phyloP scores from a whole-genome alignment of 78 protist species.

The Dictyostelium firmibasis region DNA sequence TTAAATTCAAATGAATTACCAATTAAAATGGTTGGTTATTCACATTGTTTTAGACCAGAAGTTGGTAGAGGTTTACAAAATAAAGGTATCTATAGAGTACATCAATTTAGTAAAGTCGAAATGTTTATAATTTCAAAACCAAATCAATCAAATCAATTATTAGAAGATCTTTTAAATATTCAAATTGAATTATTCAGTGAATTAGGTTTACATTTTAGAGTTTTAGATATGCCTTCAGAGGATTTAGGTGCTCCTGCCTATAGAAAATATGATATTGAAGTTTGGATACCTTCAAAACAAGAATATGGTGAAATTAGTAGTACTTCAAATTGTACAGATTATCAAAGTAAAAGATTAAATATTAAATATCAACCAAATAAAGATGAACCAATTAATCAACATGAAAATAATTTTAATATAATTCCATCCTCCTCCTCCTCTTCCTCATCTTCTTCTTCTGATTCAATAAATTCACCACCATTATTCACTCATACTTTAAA shows the following conservation, averaged over 20 bases:
- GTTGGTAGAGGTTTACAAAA: constrained; percentile 58
- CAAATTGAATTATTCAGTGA: constrained; percentile 74
- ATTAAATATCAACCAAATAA: constrained; percentile 3
- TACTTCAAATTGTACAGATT: constrained; percentile 93
- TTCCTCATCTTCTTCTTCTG: not conserved
- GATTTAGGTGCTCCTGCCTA: constrained; percentile 93
- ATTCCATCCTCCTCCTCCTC: not conserved
- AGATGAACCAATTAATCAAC: not conserved
- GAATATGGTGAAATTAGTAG: constrained; percentile 90
- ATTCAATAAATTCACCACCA: not conserved
- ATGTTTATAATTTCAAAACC: constrained; percentile 85
- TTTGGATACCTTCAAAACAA: constrained; percentile 92
- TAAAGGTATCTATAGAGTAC: constrained; percentile 92
- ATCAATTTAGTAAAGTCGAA: constrained; percentile 95
- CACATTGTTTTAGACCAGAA: constrained; percentile 91
- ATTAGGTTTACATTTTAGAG: constrained; percentile 82
- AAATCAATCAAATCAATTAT: constrained; percentile 40
- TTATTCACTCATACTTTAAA: constrained; percentile 89
- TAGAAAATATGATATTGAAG: constrained; percentile 94
- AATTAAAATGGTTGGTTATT: constrained; percentile 78
- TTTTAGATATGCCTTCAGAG: constrained; percentile 89
- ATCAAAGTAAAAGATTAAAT: constrained; percentile 86
- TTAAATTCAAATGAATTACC: constrained; percentile 67
- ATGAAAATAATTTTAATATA: not conserved
- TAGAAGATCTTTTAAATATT: constrained; percentile 26